Conservation (phyloP, 768 basidiomycete species). For the Boletus rex-veris region DNA sequence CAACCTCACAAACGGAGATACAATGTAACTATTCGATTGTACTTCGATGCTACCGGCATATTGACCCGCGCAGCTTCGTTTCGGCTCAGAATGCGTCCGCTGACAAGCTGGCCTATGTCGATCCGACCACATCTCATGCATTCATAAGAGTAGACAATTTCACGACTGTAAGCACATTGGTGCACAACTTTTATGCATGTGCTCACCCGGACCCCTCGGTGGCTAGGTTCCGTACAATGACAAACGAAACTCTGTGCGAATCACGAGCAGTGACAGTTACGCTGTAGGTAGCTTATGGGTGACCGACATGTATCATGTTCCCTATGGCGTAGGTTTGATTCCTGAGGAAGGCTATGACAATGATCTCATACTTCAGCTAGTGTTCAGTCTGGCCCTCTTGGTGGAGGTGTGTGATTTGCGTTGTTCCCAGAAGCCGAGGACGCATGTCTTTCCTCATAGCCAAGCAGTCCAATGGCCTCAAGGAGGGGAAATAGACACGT, state of each 20-base stretch:
- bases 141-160: slow-evolving; percentile 78
- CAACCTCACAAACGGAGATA: slow-evolving; percentile 68
- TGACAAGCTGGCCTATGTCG: slow-evolving; percentile 57
- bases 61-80: slow-evolving; percentile 41
- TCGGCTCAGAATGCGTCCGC: slow-evolving; percentile 41
- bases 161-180: slow-evolving; percentile 38
- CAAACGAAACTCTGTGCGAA: slow-evolving; percentile 68
- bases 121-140: slow-evolving; percentile 61
- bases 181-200: neutral
- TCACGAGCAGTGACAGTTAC: slow-evolving; percentile 53
- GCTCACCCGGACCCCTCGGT: neutral
- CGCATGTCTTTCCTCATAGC: slow-evolving; percentile 20
- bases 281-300: slow-evolving; percentile 61
- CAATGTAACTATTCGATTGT: slow-evolving; percentile 35
- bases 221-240: slow-evolving; percentile 37
- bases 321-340: slow-evolving; percentile 49
- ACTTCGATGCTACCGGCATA: neutral
- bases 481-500: slow-evolving; percentile 74
- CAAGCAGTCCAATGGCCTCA: slow-evolving; percentile 58
- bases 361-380: slow-evolving; percentile 30
- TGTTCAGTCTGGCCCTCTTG: slow-evolving; percentile 73
- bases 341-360: neutral
- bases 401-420: slow-evolving; percentile 34
- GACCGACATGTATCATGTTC: slow-evolving; percentile 61
- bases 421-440: neutral